Base-by-base conservation (phyloP, 345 rosid species). In the Ceriops zippeliana region DNA sequence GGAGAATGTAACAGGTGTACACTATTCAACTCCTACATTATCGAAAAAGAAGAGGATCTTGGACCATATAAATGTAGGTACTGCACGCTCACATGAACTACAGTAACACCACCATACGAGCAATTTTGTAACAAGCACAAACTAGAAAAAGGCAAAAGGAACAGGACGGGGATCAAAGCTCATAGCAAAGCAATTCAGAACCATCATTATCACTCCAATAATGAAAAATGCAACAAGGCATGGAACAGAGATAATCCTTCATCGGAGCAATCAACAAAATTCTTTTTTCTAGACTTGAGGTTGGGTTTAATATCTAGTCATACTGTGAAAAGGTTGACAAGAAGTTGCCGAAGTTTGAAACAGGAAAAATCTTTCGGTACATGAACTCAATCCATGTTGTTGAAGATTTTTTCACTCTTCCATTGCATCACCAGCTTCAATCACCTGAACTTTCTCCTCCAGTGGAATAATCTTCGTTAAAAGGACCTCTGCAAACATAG, bases 391-490 rank as follows among this genome's bases (percentile, higher is more conserved):
- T 0, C 27, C 15, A 0, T 46, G 2, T 7, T 9, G 19, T 15
- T 35, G 9, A 47, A 30, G 56, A 28, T 22, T 27, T 63, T 83
- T 69, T 42, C 49, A 88, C 73, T 88, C 92, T 79, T 89, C 97
- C 97, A 90, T 90, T 1, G 83, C 90, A 66, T 90, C 90, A 28
- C 86, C 90, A 60, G 76, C 90, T 80, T 86, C 89, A 47, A 72
- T 76, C 22, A 83, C 78, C 32, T 61, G 83, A 16, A 82, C 90
- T 63, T 70, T 80, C 72, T 86, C 90, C 84, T 71, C 81, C 73
- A 86, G 59, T 46, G 89, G 83, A 0, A 87, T 88, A 34, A 88
- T 85, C 83, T 86, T 90, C 6, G 92, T 88, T 28, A 71, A 26
- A 31, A 90, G 90, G 68, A 90, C 83, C 90, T 90, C 96, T 87